Evolutionary conservation across 371 early-diverging fungal species (phyloP).

Genomic region (Nosema bombycis): DNA sequence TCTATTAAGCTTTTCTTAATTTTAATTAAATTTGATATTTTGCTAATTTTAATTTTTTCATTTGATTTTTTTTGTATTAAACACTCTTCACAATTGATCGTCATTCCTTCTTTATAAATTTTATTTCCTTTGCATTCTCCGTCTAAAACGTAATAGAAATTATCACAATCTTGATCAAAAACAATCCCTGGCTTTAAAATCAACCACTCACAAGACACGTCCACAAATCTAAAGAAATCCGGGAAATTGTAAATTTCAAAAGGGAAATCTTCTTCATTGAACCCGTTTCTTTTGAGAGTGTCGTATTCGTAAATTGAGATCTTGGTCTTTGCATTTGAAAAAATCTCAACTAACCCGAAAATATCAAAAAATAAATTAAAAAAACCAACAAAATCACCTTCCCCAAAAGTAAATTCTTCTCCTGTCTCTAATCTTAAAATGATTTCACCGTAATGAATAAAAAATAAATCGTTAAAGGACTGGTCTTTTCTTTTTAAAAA

Average conservation of each 20-base stretch:
- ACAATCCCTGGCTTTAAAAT: conserved; percentile 3
- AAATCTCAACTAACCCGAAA: neutral
- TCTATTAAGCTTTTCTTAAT: conserved; percentile 19
- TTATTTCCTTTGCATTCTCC: neutral
- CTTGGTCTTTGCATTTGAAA: neutral
- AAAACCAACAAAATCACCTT: conserved; percentile 5
- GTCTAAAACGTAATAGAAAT: conserved; percentile 8
- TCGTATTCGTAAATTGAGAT: neutral
- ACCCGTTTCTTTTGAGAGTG: neutral
- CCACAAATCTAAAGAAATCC: conserved; percentile 6
- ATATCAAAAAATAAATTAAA: conserved; percentile 15
- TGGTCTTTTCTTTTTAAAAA: neutral
- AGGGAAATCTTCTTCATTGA: conserved; percentile 1
- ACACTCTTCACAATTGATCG: conserved; percentile 14
- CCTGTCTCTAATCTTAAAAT: neutral
- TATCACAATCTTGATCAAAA: conserved; percentile 1
- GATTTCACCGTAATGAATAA: conserved; percentile 9
- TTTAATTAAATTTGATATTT: conserved; percentile 24
- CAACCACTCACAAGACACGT: conserved; percentile 27
- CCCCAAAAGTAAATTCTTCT: conserved; percentile 5
- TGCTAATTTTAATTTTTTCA: neutral
- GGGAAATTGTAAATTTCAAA: neutral
- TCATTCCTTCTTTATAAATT: conserved; percentile 1
- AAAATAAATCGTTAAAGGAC: conserved; percentile 5
- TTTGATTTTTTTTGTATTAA: conserved; percentile 6